Percentiles rank a stretch among this genome's conserved stretches.
Conservation (phyloP, 2,329 filamentous ascomycete species). For the Phaeosphaeria sp. region DNA sequence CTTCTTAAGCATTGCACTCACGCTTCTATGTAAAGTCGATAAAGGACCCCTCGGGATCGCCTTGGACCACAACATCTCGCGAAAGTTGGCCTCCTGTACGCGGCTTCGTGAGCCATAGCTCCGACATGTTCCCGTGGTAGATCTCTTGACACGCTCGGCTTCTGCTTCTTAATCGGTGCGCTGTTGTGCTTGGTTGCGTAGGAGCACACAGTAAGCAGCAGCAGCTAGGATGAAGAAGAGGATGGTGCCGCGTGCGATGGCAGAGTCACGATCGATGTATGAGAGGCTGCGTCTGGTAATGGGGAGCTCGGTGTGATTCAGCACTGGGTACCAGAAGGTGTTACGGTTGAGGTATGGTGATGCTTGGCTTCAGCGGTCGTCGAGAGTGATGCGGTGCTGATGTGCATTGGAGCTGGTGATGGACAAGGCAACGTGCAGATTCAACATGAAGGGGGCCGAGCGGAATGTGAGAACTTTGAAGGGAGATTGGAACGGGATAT, state of each 20-base stretch:
- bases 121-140: neutral
- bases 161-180: neutral
- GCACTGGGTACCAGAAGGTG: too few relatives aligned
- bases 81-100: neutral
- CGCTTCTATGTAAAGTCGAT: neutral
- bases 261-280: slow-evolving; percentile 14
- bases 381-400: neutral
- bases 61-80: neutral
- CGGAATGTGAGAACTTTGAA: neutral
- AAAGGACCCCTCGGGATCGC: neutral
- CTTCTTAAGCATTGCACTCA: neutral
- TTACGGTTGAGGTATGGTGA: neutral
- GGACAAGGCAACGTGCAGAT: neutral
- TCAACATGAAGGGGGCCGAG: neutral
- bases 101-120: neutral
- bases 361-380: neutral
- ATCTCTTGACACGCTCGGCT: neutral
- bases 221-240: slow-evolving; percentile 5
- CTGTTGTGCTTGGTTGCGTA: neutral
- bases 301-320: neutral
- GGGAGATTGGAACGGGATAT: neutral
- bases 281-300: neutral
- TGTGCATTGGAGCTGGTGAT: neutral
- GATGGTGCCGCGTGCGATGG: slow-evolving; percentile 16
- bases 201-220: neutral